Conservation (phyloP, 805 yeast species). For the Ogataea philodendri region DNA sequence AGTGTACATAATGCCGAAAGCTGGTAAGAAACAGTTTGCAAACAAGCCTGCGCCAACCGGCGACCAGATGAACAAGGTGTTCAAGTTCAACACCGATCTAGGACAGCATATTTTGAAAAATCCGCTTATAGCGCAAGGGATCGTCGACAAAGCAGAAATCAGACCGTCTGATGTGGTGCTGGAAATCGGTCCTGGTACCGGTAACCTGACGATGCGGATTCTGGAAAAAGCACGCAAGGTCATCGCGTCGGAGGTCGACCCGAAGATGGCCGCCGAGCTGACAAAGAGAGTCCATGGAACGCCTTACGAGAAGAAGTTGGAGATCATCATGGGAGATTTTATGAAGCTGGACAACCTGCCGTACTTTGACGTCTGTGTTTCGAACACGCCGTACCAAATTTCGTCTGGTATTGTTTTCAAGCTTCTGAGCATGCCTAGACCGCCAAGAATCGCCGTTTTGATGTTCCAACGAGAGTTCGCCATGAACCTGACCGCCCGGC, state of each 20-base stretch:
- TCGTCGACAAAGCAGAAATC: constrained; percentile 92
- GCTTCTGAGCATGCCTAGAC: constrained; percentile 82
- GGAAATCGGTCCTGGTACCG: constrained; percentile 99
- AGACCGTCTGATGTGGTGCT: constrained; percentile 89
- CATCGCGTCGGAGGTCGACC: constrained; percentile 98
- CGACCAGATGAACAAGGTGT: constrained; percentile 74
- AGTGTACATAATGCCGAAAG: constrained; percentile 50
- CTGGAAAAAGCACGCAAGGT: constrained; percentile 90
- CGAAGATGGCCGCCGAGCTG: constrained; percentile 99
- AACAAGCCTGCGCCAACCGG: constrained; percentile 54
- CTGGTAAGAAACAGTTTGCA: constrained; percentile 60
- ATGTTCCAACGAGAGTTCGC: constrained; percentile 99
- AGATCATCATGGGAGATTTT: constrained; percentile 90
- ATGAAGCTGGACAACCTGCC: constrained; percentile 89
- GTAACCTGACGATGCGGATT: constrained; percentile 91
- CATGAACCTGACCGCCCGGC: constrained; percentile 85
- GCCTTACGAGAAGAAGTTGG: constrained; percentile 88
- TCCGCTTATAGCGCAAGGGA: constrained; percentile 96
- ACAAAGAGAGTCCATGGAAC: constrained; percentile 97
- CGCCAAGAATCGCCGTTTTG: constrained; percentile 91
- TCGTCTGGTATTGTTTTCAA: constrained; percentile 96
- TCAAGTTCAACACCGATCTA: constrained; percentile 93
- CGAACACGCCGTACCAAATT: constrained; percentile 97
- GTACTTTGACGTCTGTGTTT: constrained; percentile 91
- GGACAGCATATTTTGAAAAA: constrained; percentile 97